Conservation (phyloP, 257 asterid genomes). For the Solanum gracilifrons region DNA sequence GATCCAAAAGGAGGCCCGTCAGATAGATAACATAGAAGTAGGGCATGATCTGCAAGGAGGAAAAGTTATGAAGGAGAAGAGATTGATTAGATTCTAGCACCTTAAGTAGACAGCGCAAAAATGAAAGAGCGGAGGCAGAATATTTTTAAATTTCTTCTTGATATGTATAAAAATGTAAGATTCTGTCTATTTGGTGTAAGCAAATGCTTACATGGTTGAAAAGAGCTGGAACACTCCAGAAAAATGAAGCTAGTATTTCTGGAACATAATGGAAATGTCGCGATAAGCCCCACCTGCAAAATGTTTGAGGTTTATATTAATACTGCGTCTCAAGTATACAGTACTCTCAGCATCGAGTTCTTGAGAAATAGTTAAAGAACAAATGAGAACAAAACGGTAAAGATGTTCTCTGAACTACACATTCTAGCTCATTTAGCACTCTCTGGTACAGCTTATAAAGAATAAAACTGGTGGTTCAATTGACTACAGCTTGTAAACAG, state of each 20-base stretch:
- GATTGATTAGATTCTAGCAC: background rate
- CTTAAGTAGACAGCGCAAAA: background rate
- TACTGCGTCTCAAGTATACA: background rate
- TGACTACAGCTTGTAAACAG: background rate
- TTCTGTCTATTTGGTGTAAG: background rate
- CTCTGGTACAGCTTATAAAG: background rate
- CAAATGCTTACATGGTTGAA: constrained; percentile 57
- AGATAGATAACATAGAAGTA: constrained; percentile 83
- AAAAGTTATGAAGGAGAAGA: background rate
- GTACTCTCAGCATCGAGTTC: background rate
- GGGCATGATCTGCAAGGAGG: constrained; percentile 63
- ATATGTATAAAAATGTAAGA: background rate
- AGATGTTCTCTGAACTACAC: background rate
- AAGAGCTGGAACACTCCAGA: constrained; percentile 92
- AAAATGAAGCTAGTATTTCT: constrained; percentile 79
- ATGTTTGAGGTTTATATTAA: background rate
- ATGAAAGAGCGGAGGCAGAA: background rate
- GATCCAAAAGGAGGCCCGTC: constrained; percentile 81
- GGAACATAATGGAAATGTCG: constrained; percentile 98
- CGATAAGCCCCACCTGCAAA: constrained; percentile 90
- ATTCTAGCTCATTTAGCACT: background rate
- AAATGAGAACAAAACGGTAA: background rate
- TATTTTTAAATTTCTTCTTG: background rate
- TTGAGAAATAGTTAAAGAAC: background rate
- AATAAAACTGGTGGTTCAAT: background rate